Percentiles rank a stretch among this genome's conserved stretches.
Conservation (phyloP, 352 stramenopile genomes). For the Phytophthora cryptogea region DNA sequence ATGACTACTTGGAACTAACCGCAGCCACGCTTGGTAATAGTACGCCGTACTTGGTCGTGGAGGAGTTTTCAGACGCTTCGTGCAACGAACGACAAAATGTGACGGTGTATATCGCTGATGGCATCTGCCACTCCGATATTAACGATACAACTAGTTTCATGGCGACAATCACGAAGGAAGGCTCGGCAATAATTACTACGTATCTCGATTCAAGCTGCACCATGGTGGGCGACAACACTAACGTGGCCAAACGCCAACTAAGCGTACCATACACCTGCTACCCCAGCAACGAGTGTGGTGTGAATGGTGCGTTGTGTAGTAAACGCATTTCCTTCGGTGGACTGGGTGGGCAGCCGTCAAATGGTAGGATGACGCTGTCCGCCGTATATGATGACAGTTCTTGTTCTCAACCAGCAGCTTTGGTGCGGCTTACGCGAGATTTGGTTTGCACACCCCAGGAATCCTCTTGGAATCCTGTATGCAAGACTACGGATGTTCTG, state of each 20-base stretch:
- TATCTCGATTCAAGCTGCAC: conserved; percentile 6
- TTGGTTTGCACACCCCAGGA: conserved; percentile 2
- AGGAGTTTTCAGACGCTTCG: conserved; percentile 8
- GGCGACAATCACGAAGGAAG: conserved; percentile 2
- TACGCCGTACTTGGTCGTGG: conserved; percentile 7
- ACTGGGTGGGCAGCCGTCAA: not conserved
- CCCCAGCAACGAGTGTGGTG: not conserved
- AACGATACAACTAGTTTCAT: conserved; percentile 16
- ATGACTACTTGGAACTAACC: too few relatives aligned
- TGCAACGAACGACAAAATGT: not conserved
- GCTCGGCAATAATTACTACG: conserved; percentile 9
- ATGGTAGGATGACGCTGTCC: not conserved
- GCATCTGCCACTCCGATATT: conserved; percentile 1
- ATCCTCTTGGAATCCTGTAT: not conserved
- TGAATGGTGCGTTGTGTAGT: conserved; percentile 1
- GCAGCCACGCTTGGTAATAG: not conserved
- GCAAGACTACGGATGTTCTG: not conserved
- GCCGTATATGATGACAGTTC: conserved; percentile 7
- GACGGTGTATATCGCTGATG: conserved; percentile 3
- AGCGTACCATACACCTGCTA: not conserved
- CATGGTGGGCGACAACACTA: not conserved
- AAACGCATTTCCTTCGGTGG: conserved; percentile 7
- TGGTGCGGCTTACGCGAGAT: conserved; percentile 1
- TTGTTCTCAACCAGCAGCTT: conserved; percentile 8
- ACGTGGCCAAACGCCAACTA: conserved; percentile 2